Evolutionary conservation across 805 yeast genomes (phyloP).

Genomic region (Clavispora phyllophila): DNA sequence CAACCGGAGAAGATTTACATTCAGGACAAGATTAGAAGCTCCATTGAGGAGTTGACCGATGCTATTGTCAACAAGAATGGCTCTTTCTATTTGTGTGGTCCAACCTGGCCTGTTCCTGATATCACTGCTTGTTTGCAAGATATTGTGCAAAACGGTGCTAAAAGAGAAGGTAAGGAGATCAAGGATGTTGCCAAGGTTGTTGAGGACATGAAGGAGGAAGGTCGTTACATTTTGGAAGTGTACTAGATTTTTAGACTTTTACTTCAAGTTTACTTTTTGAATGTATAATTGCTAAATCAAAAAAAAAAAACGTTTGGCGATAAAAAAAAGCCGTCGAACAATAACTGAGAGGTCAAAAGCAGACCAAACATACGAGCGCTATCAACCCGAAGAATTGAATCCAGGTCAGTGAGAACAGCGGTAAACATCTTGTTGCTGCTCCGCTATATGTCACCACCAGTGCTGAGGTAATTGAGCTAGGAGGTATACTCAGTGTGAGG

Average conservation of each 20-base stretch:
- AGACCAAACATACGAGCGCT: background rate
- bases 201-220: slow-evolving; percentile 89
- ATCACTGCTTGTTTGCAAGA: slow-evolving; percentile 86
- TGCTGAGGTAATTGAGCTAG: background rate
- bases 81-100: slow-evolving; percentile 94
- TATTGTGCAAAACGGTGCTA: slow-evolving; percentile 69
- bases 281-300: background rate
- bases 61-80: slow-evolving; percentile 79
- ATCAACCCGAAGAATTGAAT: background rate
- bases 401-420: background rate
- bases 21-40: slow-evolving; percentile 86
- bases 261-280: too few relatives aligned
- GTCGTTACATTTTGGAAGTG: slow-evolving; percentile 89
- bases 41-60: slow-evolving; percentile 63
- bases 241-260: slow-evolving; percentile 55
- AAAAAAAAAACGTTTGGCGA: too few relatives aligned
- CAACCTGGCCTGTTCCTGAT: slow-evolving; percentile 99
- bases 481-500: background rate
- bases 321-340: too few relatives aligned
- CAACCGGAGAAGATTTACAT: slow-evolving; percentile 92
- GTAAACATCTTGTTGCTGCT: background rate
- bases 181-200: slow-evolving; percentile 74
- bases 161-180: slow-evolving; percentile 51
- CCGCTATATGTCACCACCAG: background rate
- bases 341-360: background rate